A percentile compares a stretch with the other conserved stretches of the same genome.
phyloP scores from a whole-genome alignment of 2,329 filamentous ascomycete genomes.

The Xenoacremonium recifei region DNA sequence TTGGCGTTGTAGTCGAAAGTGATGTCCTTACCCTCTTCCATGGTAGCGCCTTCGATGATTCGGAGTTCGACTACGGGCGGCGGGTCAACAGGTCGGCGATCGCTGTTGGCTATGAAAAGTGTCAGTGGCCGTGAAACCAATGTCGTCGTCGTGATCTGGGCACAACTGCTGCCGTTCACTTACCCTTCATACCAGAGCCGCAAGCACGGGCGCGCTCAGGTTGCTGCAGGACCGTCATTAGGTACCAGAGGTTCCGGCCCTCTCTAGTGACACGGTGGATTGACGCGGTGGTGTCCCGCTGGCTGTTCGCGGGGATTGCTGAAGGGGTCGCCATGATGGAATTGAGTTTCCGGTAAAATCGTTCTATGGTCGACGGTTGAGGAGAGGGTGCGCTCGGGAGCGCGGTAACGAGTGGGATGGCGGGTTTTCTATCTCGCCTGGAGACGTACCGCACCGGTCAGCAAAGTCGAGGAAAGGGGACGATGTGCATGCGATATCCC shows the following conservation, averaged over 20 bases:
- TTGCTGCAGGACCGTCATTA: constrained; percentile 85
- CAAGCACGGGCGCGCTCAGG: constrained; percentile 93
- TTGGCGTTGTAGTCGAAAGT: constrained; percentile 94
- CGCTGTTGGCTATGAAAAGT: constrained; percentile 43
- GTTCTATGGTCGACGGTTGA: no score
- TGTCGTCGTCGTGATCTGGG: no score
- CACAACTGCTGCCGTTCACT: no score
- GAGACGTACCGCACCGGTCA: no score
- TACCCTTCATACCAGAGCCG: constrained; percentile 93
- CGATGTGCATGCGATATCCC: no score
- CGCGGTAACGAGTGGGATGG: no score
- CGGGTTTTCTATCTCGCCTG: no score
- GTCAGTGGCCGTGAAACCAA: constrained; percentile 17
- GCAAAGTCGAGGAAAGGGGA: no score
- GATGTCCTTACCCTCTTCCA: constrained; percentile 63
- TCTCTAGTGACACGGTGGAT: constrained; percentile 59
- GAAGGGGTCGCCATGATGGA: constrained; percentile 33
- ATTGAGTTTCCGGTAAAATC: background rate
- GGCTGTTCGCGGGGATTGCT: constrained; percentile 24
- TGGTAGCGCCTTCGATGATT: constrained; percentile 71
- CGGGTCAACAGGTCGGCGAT: constrained; percentile 89
- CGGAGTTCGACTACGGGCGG: constrained; percentile 91
- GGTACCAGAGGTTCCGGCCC: constrained; percentile 77
- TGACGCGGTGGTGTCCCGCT: constrained; percentile 45
- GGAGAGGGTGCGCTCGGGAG: no score